Conservation (phyloP, 2,329 filamentous ascomycete species). For the Fusarium sp. region DNA sequence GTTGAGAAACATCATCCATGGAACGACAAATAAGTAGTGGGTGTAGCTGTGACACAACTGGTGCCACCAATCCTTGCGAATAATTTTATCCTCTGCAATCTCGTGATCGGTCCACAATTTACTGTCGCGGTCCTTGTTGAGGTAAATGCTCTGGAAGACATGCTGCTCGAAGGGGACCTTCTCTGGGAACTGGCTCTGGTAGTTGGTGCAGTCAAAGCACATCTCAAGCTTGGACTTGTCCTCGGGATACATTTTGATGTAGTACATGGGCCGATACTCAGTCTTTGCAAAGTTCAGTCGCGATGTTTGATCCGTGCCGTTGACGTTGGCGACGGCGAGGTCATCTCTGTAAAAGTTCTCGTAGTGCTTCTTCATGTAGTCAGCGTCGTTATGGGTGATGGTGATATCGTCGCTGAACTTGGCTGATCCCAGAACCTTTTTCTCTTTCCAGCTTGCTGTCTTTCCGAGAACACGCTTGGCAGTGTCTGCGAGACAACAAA, state of each 20-base stretch:
- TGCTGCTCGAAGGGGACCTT: slow-evolving; percentile 44
- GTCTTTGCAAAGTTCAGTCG: slow-evolving; percentile 30
- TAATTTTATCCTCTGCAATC: slow-evolving; percentile 31
- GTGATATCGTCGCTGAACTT: slow-evolving; percentile 36
- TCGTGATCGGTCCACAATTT: slow-evolving; percentile 30
- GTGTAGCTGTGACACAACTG: slow-evolving; percentile 31
- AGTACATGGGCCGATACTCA: slow-evolving; percentile 36
- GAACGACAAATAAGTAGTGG: slow-evolving; percentile 26
- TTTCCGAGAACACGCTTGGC: slow-evolving; percentile 27
- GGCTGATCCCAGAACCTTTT: slow-evolving; percentile 25
- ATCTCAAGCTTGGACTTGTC: slow-evolving; percentile 36
- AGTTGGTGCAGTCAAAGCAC: slow-evolving; percentile 37
- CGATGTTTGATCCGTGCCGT: slow-evolving; percentile 20
- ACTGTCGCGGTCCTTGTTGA: slow-evolving; percentile 56
- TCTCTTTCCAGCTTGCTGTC: slow-evolving; percentile 33
- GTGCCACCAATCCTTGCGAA: slow-evolving; percentile 38
- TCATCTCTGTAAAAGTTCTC: slow-evolving; percentile 34
- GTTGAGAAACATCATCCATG: slow-evolving; percentile 35
- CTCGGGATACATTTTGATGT: slow-evolving; percentile 37
- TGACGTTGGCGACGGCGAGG: slow-evolving; percentile 25
- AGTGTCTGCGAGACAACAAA: slow-evolving; percentile 33
- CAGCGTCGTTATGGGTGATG: slow-evolving; percentile 29
- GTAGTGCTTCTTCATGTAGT: slow-evolving; percentile 38
- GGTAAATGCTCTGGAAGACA: slow-evolving; percentile 65
- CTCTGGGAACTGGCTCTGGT: slow-evolving; percentile 35